These are phyloP conservation scores for Phytophthora citricola DNA, from an alignment of 352 stramenopile species.

Conservation along the genomic window DNA sequence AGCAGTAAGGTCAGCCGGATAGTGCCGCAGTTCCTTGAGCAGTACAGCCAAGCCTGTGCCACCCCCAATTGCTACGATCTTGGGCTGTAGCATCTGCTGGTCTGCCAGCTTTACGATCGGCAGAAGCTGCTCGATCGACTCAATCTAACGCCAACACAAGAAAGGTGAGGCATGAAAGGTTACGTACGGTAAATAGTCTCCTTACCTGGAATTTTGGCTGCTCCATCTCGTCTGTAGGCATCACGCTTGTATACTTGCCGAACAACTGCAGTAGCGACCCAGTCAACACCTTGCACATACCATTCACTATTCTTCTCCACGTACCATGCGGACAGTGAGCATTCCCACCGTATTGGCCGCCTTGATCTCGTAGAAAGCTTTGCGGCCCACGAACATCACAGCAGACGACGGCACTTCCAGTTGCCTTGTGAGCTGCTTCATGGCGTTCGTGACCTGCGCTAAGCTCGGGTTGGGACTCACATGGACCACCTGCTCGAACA, in stretches of 20 bases:
- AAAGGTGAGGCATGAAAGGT: not conserved
- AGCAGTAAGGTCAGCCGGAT: constrained; percentile 85
- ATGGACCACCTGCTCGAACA: constrained; percentile 73
- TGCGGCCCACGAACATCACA: constrained; percentile 85
- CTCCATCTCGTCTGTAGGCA: constrained; percentile 87
- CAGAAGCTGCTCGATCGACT: constrained; percentile 77
- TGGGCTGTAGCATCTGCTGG: constrained; percentile 80
- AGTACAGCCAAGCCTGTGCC: constrained; percentile 84
- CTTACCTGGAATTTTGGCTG: constrained; percentile 80
- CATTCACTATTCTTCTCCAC: not conserved
- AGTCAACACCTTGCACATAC: not conserved
- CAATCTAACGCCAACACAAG: constrained; percentile 51
- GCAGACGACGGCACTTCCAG: constrained; percentile 74
- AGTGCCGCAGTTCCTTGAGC: constrained; percentile 85
- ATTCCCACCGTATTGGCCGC: constrained; percentile 81
- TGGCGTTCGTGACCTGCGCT: constrained; percentile 65
- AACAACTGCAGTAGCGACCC: constrained; percentile 57
- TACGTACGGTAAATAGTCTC: not conserved
- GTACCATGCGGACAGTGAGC: constrained; percentile 79
- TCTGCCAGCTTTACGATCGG: constrained; percentile 80
- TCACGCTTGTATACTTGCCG: constrained; percentile 85
- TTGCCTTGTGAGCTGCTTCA: constrained; percentile 72
- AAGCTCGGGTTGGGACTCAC: constrained; percentile 74
- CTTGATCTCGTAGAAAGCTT: constrained; percentile 90
- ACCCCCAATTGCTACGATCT: constrained; percentile 85